Evolutionary conservation across 1,284 basidiomycete species (phyloP).

Genomic region (Tilletia setariae): DNA sequence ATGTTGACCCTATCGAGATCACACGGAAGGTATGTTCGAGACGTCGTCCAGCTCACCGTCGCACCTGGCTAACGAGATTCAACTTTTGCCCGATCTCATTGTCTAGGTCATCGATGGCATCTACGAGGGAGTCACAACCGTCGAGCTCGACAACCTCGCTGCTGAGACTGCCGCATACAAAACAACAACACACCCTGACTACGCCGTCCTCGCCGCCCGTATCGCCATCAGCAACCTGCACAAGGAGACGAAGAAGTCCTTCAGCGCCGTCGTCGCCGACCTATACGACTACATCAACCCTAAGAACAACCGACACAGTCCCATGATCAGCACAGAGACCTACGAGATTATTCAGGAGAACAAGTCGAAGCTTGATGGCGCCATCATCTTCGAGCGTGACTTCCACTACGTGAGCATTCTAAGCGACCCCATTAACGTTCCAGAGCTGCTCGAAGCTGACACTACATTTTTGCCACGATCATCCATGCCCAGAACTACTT

Average conservation of each 20-base stretch:
- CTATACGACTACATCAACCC: slow-evolving; percentile 94
- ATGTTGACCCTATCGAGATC: slow-evolving; percentile 86
- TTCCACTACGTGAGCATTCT: slow-evolving; percentile 69
- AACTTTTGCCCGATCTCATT: slow-evolving; percentile 60
- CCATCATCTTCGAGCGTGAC: slow-evolving; percentile 96
- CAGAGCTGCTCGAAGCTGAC: background rate
- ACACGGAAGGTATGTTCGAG: slow-evolving; percentile 40
- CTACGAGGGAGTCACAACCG: slow-evolving; percentile 92
- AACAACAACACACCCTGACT: slow-evolving; percentile 90
- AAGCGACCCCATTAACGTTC: background rate
- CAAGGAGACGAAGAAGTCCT: slow-evolving; percentile 98
- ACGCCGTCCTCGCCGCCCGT: slow-evolving; percentile 94
- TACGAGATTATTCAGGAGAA: slow-evolving; percentile 81
- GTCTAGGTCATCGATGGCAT: slow-evolving; percentile 88
- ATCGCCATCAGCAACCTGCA: slow-evolving; percentile 98
- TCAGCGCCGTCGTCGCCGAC: slow-evolving; percentile 86
- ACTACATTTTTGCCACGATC: background rate
- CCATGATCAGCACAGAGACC: slow-evolving; percentile 87
- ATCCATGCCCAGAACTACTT: slow-evolving; percentile 65
- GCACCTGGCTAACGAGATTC: too few relatives aligned
- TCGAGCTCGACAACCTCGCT: slow-evolving; percentile 75
- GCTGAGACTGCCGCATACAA: slow-evolving; percentile 97
- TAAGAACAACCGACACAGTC: slow-evolving; percentile 74
- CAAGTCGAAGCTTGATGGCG: slow-evolving; percentile 79
- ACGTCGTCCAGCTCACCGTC: background rate